These are phyloP conservation scores for Fibroporia radiculosa DNA, from an alignment of 768 basidiomycete genomes.

Conservation along the genomic window DNA sequence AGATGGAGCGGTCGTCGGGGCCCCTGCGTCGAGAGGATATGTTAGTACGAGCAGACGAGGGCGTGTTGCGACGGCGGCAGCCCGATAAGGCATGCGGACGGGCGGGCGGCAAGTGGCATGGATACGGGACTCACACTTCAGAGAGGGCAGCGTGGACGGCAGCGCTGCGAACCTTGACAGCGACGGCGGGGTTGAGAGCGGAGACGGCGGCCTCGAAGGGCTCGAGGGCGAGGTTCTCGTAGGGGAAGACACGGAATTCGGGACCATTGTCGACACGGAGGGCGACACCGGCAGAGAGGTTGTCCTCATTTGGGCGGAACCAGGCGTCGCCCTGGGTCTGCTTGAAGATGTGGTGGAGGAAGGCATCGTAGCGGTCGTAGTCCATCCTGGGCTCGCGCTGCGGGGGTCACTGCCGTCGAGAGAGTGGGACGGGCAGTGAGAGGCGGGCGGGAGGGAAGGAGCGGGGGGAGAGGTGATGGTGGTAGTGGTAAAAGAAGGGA, in stretches of 20 bases:
- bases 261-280: conserved; percentile 34
- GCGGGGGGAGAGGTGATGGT: not conserved
- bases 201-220: conserved; percentile 48
- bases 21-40: too few species aligned
- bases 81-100: not conserved
- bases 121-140: conserved; percentile 29
- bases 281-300: conserved; percentile 39
- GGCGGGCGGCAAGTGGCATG: not conserved
- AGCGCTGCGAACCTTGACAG: conserved; percentile 44
- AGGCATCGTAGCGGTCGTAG: conserved; percentile 35
- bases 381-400: conserved; percentile 20
- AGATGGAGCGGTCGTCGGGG: conserved; percentile 30
- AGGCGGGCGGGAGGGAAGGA: not conserved
- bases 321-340: conserved; percentile 44
- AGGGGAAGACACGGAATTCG: conserved; percentile 48
- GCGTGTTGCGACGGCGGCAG: not conserved
- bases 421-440: not conserved
- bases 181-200: conserved; percentile 47
- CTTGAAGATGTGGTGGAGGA: conserved; percentile 37
- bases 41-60: too few species aligned
- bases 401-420: not conserved
- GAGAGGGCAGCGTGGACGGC: conserved; percentile 45
- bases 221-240: conserved; percentile 42
- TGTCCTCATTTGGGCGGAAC: conserved; percentile 44
- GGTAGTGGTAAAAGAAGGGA: conserved; percentile 1